A percentile compares a stretch with the other conserved stretches of the same genome.
These are phyloP conservation scores for Orbilia brochopaga DNA, from an alignment of 2,329 filamentous ascomycete genomes.

Conservation along the genomic window DNA sequence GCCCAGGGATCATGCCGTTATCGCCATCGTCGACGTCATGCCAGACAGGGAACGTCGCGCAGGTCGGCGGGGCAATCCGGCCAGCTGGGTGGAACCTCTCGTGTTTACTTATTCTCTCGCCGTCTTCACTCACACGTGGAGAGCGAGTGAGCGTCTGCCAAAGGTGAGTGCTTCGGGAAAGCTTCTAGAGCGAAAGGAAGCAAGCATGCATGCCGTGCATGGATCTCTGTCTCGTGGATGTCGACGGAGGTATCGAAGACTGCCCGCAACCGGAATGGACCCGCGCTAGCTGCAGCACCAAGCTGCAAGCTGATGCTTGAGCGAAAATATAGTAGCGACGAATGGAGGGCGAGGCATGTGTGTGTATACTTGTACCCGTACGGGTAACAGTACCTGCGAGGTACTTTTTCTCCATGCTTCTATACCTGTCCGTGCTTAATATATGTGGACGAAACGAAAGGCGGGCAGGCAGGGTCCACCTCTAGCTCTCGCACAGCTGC, in stretches of 20 bases:
- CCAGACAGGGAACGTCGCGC: neutral
- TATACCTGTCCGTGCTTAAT: no score
- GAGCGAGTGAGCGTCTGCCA: conserved; percentile 6
- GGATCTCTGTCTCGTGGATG: conserved; percentile 2
- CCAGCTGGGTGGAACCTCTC: no score
- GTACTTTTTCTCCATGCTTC: no score
- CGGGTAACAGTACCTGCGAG: conserved; percentile 1
- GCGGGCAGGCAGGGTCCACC: conserved; percentile 44
- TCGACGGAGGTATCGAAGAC: conserved; percentile 22
- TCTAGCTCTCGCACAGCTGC: conserved; percentile 27
- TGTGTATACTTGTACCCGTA: no score
- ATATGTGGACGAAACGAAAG: conserved; percentile 15
- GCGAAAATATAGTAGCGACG: neutral
- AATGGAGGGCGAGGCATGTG: neutral
- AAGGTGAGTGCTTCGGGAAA: conserved; percentile 23
- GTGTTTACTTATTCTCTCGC: neutral
- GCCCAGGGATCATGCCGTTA: no score
- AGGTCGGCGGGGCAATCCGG: conserved; percentile 1
- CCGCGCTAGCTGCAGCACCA: no score
- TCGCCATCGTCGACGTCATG: neutral
- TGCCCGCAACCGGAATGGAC: conserved; percentile 1
- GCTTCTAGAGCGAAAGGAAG: conserved; percentile 17
- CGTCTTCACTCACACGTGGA: conserved; percentile 20
- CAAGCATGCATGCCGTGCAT: conserved; percentile 2
- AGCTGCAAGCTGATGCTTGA: no score